These are phyloP conservation scores for Candida dubliniensis DNA, from an alignment of 1,139 yeast genomes.

Conservation along the genomic window DNA sequence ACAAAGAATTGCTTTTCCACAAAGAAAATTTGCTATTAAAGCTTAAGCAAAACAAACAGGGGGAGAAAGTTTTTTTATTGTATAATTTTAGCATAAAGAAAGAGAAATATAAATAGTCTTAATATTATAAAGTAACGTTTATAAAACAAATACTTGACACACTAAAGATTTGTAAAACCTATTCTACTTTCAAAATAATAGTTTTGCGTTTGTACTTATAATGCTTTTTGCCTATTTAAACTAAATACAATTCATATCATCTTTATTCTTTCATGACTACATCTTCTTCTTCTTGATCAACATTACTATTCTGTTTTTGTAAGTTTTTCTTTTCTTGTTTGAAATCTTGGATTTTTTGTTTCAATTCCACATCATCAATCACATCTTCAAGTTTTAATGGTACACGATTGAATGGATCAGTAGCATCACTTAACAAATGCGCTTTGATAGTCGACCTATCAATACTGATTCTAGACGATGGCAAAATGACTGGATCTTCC, in stretches of 20 bases:
- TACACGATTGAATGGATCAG: slow-evolving; percentile 95
- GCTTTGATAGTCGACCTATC: slow-evolving; percentile 92
- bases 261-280: slow-evolving; percentile 19
- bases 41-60: slow-evolving; percentile 56
- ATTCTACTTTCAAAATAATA: too few relatives aligned
- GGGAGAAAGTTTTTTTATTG: slow-evolving; percentile 1
- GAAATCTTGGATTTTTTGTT: slow-evolving; percentile 59
- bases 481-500: slow-evolving; percentile 94
- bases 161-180: too few relatives aligned
- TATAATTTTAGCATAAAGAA: slow-evolving; percentile 6
- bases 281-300: slow-evolving; percentile 16
- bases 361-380: slow-evolving; percentile 69
- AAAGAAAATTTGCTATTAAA: slow-evolving; percentile 97
- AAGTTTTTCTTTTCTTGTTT: slow-evolving; percentile 38
- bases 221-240: not conserved
- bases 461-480: slow-evolving; percentile 78
- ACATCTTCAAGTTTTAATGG: slow-evolving; percentile 91
- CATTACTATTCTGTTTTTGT: slow-evolving; percentile 12
- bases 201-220: too few relatives aligned
- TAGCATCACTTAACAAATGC: slow-evolving; percentile 88
- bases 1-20: slow-evolving; percentile 95
- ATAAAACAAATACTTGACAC: too few relatives aligned
- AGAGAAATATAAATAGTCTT: slow-evolving; percentile 6
- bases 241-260: not conserved
- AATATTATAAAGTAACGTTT: not conserved